Conservation (phyloP, 768 basidiomycete genomes). For the Xerocomellus chrysenteron region DNA sequence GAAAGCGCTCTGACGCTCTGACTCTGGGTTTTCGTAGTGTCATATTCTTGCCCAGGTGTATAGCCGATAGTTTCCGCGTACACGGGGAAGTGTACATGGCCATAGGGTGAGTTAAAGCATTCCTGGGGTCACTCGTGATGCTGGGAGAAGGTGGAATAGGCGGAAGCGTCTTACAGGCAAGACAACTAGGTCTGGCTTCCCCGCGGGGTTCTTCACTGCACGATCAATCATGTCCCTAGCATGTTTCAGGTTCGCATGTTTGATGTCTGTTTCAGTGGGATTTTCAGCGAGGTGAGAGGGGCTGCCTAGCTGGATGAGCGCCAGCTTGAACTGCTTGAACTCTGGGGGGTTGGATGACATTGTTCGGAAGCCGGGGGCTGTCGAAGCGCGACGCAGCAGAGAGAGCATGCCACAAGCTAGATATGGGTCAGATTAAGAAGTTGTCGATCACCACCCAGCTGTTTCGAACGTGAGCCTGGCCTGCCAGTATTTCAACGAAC, state of each 20-base stretch:
- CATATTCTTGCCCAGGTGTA: slow-evolving; percentile 55
- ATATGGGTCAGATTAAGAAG: neutral
- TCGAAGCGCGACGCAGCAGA: slow-evolving; percentile 11
- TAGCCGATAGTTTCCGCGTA: slow-evolving; percentile 81
- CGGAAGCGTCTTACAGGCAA: slow-evolving; percentile 59
- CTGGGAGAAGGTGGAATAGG: neutral
- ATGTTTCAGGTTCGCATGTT: slow-evolving; percentile 76
- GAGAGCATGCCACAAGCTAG: slow-evolving; percentile 5
- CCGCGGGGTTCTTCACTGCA: slow-evolving; percentile 47
- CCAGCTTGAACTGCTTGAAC: slow-evolving; percentile 78
- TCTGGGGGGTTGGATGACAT: slow-evolving; percentile 34
- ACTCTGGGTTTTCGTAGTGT: slow-evolving; percentile 54
- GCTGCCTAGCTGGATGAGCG: slow-evolving; percentile 86
- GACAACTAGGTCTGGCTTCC: slow-evolving; percentile 77
- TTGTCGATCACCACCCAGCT: neutral
- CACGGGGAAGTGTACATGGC: slow-evolving; percentile 73
- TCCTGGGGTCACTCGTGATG: slow-evolving; percentile 46
- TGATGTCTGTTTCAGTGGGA: slow-evolving; percentile 40
- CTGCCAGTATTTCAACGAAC: neutral
- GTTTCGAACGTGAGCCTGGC: slow-evolving; percentile 3
- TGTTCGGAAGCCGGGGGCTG: slow-evolving; percentile 4
- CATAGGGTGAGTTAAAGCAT: slow-evolving; percentile 89
- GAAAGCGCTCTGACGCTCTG: slow-evolving; percentile 84
- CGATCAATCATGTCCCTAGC: slow-evolving; percentile 77
- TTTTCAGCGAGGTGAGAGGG: slow-evolving; percentile 43